Evolutionary conservation across 2,329 filamentous ascomycete genomes (phyloP).

Genomic region (Colletotrichum acutatum): DNA sequence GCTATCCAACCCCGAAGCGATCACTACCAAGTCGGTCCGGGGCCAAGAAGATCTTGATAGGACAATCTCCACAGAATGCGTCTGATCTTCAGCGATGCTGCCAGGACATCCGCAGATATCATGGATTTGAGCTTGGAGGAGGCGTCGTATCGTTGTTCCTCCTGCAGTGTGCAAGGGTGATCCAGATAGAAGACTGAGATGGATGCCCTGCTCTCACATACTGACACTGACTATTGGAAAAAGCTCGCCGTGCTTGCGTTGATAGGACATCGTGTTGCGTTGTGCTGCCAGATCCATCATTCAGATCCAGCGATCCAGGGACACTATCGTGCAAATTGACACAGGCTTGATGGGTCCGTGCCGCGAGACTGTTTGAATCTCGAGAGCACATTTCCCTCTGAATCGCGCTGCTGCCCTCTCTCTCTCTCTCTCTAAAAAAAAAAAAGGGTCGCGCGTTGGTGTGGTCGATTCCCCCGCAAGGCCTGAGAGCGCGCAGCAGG

Average conservation of each 20-base stretch:
- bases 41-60: conserved; percentile 28
- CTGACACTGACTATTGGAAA: background rate
- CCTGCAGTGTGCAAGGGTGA: conserved; percentile 27
- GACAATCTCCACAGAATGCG: conserved; percentile 23
- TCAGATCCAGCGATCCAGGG: conserved; percentile 1
- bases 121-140: background rate
- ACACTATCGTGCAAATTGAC: background rate
- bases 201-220: background rate
- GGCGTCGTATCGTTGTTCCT: conserved; percentile 7
- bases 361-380: conserved; percentile 17
- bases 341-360: background rate
- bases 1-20: conserved; percentile 19
- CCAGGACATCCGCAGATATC: background rate
- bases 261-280: conserved; percentile 14
- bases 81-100: conserved; percentile 28
- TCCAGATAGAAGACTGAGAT: conserved; percentile 10
- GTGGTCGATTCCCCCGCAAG: conserved; percentile 20
- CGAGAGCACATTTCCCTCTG: background rate
- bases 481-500: conserved; percentile 15
- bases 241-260: background rate
- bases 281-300: background rate
- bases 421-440: no score
- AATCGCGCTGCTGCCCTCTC: conserved; percentile 5
- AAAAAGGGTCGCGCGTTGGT: conserved; percentile 6
- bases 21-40: conserved; percentile 19